Base-by-base conservation (phyloP, 2,329 filamentous ascomycete species). In the Neophaeococcomyces aloes region DNA sequence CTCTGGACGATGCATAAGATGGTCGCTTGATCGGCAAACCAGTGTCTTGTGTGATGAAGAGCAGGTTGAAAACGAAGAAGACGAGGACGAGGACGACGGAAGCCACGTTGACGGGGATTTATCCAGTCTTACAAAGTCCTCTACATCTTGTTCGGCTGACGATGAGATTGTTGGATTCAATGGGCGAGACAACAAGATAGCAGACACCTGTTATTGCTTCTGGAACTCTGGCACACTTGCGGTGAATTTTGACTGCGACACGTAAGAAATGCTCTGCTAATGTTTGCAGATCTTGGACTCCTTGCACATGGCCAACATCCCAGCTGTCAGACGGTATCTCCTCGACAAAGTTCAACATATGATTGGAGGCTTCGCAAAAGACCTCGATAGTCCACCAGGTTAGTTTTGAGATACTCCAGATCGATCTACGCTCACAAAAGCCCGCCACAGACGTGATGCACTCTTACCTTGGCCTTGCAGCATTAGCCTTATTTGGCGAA, bases 121-220 rank as follows among this genome's bases (percentile, higher is more conserved):
- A 33, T n/a, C 14, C 33, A 29, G 17, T 10, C 25, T 42, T 19
- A 19, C 39, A 2, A 35, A 29, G 15, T 25, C 30, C 11, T 30
- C 39, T 13, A 29, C 27, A 19, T 27, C 7, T 29, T 31, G 35
- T n/a, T 25, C 39, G 3, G 17, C 21, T 15, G 30, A 15, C 8
- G 17, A 33, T 8, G 5, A 19, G 5, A 46, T 49, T 17, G 74
- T 86, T 1, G 91, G 88, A 7, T 87, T 93, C 65, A 94, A 93
- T 57, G 91, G 91, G 19, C 79, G 91, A 38, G 79, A 78, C 59
- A 95, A 94, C 67, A 98, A 98, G 63, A 74, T 81, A 37, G 83
- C 85, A 7, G 91, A 98, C 64, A 96, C 91, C 0, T 98, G 91
- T 65, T 98, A 98, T 62, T 82, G 79, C 17, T 98, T 89, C 71